These are phyloP conservation scores for Leccinum variicolor DNA, from an alignment of 768 basidiomycete species.

Conservation along the genomic window DNA sequence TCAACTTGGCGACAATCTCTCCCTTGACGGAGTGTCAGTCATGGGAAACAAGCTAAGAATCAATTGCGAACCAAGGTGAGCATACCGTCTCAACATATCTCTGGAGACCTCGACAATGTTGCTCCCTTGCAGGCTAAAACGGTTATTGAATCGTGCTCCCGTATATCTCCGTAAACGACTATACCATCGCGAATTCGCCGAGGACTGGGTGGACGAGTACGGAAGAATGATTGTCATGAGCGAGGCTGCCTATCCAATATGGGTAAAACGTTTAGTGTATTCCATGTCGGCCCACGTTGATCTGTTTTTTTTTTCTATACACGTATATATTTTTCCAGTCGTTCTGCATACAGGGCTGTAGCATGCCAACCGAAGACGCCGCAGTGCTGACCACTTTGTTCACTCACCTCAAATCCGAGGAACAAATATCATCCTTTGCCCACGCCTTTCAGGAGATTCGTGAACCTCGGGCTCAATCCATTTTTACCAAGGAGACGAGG, in stretches of 20 bases:
- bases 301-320: background rate
- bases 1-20: conserved; percentile 26
- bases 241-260: conserved; percentile 58
- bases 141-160: conserved; percentile 34
- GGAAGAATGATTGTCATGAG: conserved; percentile 54
- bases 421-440: conserved; percentile 49
- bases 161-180: conserved; percentile 39
- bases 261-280: conserved; percentile 32
- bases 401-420: conserved; percentile 43
- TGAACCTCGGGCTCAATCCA: conserved; percentile 42
- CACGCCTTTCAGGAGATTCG: conserved; percentile 61
- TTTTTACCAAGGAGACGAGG: conserved; percentile 43
- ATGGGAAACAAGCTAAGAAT: conserved; percentile 34
- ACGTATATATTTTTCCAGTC: conserved; percentile 37
- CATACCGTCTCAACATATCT: background rate
- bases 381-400: conserved; percentile 33
- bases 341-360: conserved; percentile 39
- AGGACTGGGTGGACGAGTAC: conserved; percentile 49
- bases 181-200: conserved; percentile 37
- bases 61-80: conserved; percentile 39
- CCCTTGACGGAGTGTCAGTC: conserved; percentile 25
- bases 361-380: conserved; percentile 34
- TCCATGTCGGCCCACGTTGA: background rate
- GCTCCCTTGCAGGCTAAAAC: conserved; percentile 34
- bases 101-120: background rate